Evolutionary conservation across 78 protist genomes (phyloP), one percentile per base, ranked within the genome.

Genomic region (Dictyostelium brefeldianum): DNA sequence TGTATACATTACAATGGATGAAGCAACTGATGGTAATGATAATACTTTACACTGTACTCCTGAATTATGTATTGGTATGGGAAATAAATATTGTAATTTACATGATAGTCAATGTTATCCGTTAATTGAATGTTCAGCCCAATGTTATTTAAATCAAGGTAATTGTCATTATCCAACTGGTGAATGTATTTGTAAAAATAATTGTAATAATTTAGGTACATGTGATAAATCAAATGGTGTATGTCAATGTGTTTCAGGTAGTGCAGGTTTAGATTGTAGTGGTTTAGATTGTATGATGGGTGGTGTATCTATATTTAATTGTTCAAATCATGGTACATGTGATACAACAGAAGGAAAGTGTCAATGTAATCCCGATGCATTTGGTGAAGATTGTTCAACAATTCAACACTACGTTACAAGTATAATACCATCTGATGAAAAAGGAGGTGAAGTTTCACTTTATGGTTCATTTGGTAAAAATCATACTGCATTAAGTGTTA

Each of bases 81-180:
- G n/a, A n/a, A 31, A 67, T 59, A 22, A 25, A 22, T 59, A 59
- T 59, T 59, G 69, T 59, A 59, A 59, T 59, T 59, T 59, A 59
- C 20, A 59, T 59, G 69, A 59, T 22, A 29, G 69, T 10, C 5
- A 10, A 22, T 59, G 69, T 29, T 59, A 59, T 59, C 69, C 69
- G 10, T 8, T 22, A 22, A 22, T 59, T 22, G 69, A 59, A 8
- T 59, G 69, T 10, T 0, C 14, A 3, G 20, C 69, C 6, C 6
- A 59, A 22, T 59, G 69, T 59, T 4, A 25, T 10, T 8, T 59
- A 22, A 59, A 59, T 22, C 10, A 65, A 22, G 74, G 41, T 10
- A 2, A 27, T 65, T 65, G 74, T 29, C 22, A 65, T 65, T 20
- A 65, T 65, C 46, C 4, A 12, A 65, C 4, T 65, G 74, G 74